Evolutionary conservation across 164 flowering plant species (phyloP).

Genomic region (Dillenia turbinata): DNA sequence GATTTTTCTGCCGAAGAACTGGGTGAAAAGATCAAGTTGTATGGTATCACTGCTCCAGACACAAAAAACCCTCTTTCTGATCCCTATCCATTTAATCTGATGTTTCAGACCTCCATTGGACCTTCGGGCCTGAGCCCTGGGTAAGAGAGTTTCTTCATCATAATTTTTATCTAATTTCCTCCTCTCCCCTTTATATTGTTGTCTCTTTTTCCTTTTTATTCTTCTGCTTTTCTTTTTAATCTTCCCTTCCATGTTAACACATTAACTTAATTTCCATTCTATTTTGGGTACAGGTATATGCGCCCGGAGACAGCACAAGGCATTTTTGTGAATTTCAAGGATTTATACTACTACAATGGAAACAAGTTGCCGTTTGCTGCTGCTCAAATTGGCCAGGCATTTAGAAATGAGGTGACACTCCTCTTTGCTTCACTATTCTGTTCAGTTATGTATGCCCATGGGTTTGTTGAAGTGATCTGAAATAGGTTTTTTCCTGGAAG

Average conservation of each 20-base stretch:
- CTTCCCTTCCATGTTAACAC: background rate
- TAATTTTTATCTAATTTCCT: background rate
- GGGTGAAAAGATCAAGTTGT: conserved; percentile 86
- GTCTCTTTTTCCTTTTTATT: background rate
- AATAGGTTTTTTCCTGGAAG: no score
- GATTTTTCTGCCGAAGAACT: conserved; percentile 80
- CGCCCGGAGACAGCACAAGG: conserved; percentile 99
- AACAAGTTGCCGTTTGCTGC: conserved; percentile 98
- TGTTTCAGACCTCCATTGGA: conserved; percentile 96
- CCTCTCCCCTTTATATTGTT: background rate
- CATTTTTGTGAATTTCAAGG: conserved; percentile 93
- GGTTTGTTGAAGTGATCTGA: background rate
- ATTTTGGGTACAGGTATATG: conserved; percentile 60
- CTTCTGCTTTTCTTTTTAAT: background rate
- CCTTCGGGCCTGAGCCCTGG: conserved; percentile 86
- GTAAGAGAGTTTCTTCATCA: conserved; percentile 27
- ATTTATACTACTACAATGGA: conserved; percentile 92
- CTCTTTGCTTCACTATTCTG: background rate
- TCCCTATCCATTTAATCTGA: conserved; percentile 94
- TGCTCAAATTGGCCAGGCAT: conserved; percentile 99
- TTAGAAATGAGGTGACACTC: conserved; percentile 84
- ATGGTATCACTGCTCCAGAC: conserved; percentile 91
- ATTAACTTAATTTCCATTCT: background rate
- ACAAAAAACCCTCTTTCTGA: conserved; percentile 88
- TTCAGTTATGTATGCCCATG: no score